A percentile compares a stretch with the other conserved stretches of the same genome.
These are phyloP conservation scores for Rubroshorea leprosula DNA, from an alignment of 345 rosid genomes.

Conservation along the genomic window DNA sequence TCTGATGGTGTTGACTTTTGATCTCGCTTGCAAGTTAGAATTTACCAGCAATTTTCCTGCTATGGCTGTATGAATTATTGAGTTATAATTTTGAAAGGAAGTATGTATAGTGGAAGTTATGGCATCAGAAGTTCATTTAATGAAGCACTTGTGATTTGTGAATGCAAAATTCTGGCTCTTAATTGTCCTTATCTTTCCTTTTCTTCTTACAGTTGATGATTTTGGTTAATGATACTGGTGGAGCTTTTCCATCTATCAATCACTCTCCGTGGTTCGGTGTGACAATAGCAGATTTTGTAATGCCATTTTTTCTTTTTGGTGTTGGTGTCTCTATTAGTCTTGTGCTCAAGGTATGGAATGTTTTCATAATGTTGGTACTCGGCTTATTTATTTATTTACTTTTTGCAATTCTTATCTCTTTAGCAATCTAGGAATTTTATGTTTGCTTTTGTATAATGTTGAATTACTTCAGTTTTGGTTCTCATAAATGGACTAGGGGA, in stretches of 20 bases:
- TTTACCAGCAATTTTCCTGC: background rate
- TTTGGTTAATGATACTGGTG: conserved; percentile 58
- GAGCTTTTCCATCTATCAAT: conserved; percentile 53
- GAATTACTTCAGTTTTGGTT: no score
- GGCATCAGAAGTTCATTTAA: no score
- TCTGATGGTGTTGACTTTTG: background rate
- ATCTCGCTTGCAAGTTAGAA: background rate
- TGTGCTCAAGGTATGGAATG: conserved; percentile 35
- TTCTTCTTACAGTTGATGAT: conserved; percentile 42
- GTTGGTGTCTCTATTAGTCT: conserved; percentile 48
- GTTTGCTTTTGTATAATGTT: no score
- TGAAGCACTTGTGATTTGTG: no score
- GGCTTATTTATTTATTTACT: no score
- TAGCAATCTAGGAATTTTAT: no score
- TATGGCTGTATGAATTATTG: background rate
- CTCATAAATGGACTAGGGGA: background rate
- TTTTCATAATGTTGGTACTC: no score
- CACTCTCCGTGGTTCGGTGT: conserved; percentile 63
- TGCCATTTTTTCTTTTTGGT: conserved; percentile 56
- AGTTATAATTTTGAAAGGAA: no score
- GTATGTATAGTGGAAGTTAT: no score
- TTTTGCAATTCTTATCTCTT: no score
- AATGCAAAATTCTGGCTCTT: background rate
- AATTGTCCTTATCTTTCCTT: background rate
- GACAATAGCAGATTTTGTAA: conserved; percentile 54